Conservation (phyloP, 345 rosid genomes). For the Euphorbia pulcherrima region DNA sequence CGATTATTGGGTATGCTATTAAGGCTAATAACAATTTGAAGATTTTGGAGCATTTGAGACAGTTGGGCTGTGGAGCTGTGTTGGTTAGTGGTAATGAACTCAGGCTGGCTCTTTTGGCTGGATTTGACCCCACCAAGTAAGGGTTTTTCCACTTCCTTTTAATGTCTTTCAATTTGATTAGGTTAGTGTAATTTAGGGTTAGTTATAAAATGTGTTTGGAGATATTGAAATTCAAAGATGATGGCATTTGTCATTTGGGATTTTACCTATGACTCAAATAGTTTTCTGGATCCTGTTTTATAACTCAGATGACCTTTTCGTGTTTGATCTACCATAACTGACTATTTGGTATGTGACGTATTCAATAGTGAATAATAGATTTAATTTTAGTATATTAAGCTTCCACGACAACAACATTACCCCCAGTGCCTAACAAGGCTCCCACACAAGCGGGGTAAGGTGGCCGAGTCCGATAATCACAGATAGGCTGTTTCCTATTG, state of each 20-base stretch:
- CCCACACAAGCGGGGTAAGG: too few relatives aligned
- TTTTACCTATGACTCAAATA: too few relatives aligned
- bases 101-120: conserved; percentile 77
- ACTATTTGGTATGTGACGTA: too few relatives aligned
- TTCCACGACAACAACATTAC: too few relatives aligned
- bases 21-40: conserved; percentile 88
- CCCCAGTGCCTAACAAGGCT: too few relatives aligned
- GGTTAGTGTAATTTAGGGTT: background rate
- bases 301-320: too few relatives aligned
- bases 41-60: conserved; percentile 91
- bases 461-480: too few relatives aligned
- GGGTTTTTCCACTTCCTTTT: background rate
- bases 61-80: conserved; percentile 90
- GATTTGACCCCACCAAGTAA: conserved; percentile 87
- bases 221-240: background rate
- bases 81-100: conserved; percentile 96
- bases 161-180: background rate
- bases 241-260: background rate
- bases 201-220: background rate
- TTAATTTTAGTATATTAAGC: too few relatives aligned
- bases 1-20: conserved; percentile 85
- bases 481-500: too few relatives aligned
- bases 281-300: too few relatives aligned
- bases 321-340: too few relatives aligned
- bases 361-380: too few relatives aligned